These are phyloP conservation scores for Casaregolazyma suthepensis DNA, from an alignment of 1,139 yeast genomes.

Conservation along the genomic window DNA sequence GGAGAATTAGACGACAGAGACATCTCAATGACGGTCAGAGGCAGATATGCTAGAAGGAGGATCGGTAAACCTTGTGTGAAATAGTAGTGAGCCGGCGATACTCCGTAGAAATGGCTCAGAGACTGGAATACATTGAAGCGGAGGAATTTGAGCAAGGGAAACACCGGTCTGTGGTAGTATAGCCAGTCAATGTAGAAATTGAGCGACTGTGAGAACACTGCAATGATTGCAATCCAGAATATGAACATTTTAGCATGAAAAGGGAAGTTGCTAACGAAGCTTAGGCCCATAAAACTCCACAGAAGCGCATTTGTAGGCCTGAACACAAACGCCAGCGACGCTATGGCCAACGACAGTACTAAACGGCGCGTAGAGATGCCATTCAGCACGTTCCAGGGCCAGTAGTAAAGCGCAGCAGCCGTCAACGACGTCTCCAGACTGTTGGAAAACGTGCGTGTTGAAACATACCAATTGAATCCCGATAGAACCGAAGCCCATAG, in stretches of 20 bases:
- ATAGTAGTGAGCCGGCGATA: conserved; percentile 82
- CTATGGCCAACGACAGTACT: conserved; percentile 22
- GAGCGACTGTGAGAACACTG: conserved; percentile 27
- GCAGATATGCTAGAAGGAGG: conserved; percentile 58
- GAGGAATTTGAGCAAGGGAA: conserved; percentile 66
- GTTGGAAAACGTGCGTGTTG: conserved; percentile 82
- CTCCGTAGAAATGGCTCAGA: conserved; percentile 78
- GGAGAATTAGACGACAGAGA: conserved; percentile 21
- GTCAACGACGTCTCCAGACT: conserved; percentile 73
- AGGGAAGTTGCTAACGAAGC: conserved; percentile 25
- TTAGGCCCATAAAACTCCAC: conserved; percentile 60
- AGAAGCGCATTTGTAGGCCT: conserved; percentile 79
- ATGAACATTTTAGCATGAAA: conserved; percentile 16
- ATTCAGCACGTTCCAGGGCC: conserved; percentile 53
- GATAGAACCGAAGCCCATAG: conserved; percentile 54
- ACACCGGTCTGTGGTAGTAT: conserved; percentile 51
- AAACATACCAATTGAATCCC: conserved; percentile 77
- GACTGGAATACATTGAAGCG: conserved; percentile 70
- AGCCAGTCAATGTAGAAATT: conserved; percentile 48
- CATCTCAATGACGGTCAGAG: conserved; percentile 48
- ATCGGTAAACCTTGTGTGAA: conserved; percentile 76
- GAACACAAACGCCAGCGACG: conserved; percentile 39
- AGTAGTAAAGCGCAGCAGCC: conserved; percentile 57
- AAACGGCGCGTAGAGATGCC: conserved; percentile 8
- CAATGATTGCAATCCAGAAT: conserved; percentile 23